Conservation (phyloP, 352 stramenopile genomes). For the Phytophthora lateralis region DNA sequence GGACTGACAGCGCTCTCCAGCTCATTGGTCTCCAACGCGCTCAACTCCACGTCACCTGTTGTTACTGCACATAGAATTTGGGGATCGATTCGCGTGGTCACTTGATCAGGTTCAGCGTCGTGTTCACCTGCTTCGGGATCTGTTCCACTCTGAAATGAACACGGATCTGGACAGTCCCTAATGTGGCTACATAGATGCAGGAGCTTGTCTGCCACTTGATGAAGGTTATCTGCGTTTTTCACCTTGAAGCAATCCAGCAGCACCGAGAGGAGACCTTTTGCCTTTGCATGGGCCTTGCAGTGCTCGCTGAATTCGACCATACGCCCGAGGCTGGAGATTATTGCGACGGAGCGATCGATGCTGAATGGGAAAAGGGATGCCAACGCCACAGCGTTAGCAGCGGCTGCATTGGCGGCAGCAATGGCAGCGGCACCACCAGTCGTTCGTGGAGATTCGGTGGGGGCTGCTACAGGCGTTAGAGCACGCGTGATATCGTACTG, state of each 20-base stretch:
- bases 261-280: conserved; percentile 38
- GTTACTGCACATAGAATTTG: conserved; percentile 29
- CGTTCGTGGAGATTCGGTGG: conserved; percentile 17
- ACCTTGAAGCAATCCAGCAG: conserved; percentile 55
- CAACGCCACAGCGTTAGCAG: conserved; percentile 26
- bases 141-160: neutral
- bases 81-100: conserved; percentile 17
- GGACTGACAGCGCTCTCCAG: neutral
- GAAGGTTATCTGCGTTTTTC: conserved; percentile 29
- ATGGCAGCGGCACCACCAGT: conserved; percentile 23
- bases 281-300: conserved; percentile 47
- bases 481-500: conserved; percentile 43
- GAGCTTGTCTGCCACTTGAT: conserved; percentile 67
- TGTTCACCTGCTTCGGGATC: neutral
- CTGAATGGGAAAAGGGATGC: conserved; percentile 40
- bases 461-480: conserved; percentile 11
- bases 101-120: neutral
- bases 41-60: conserved; percentile 4
- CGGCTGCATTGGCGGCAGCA: conserved; percentile 28
- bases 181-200: conserved; percentile 51
- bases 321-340: conserved; percentile 56
- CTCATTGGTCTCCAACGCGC: neutral
- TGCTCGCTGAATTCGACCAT: conserved; percentile 48
- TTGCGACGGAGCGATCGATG: conserved; percentile 28
- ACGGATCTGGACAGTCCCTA: neutral